Conservation (phyloP, 1,139 yeast genomes). For the Diutina neorugosa region DNA sequence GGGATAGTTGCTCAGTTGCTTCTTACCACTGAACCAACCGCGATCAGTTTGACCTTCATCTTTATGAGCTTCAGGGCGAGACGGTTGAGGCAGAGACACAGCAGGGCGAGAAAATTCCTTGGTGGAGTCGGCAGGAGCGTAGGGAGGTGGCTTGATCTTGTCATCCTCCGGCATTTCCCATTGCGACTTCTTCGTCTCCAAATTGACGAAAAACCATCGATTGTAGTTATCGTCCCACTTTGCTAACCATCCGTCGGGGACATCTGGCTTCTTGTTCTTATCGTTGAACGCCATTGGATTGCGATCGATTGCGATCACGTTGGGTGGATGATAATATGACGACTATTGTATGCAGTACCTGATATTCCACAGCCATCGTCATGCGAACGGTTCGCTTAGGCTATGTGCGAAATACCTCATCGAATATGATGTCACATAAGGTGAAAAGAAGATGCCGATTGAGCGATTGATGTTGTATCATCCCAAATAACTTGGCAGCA, state of each 20-base stretch:
- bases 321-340: not conserved
- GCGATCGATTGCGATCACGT: not conserved
- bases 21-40: conserved; percentile 6
- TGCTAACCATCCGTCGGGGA: conserved; percentile 80
- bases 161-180: conserved; percentile 77
- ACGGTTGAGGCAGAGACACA: conserved; percentile 12
- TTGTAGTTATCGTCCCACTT: conserved; percentile 73
- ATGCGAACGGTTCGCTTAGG: not conserved
- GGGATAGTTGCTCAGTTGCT: conserved; percentile 3
- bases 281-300: conserved; percentile 8
- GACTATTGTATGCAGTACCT: not conserved
- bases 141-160: conserved; percentile 18
- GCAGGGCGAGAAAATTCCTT: conserved; percentile 5
- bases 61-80: conserved; percentile 7
- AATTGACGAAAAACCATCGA: conserved; percentile 67
- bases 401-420: conserved; percentile 21
- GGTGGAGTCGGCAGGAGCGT: conserved; percentile 10
- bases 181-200: conserved; percentile 65
- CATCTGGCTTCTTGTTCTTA: conserved; percentile 33
- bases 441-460: conserved; percentile 54
- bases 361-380: not conserved
- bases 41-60: conserved; percentile 4
- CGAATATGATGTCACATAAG: conserved; percentile 39
- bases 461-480: conserved; percentile 64
- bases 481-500: conserved; percentile 42